Base-by-base conservation (phyloP, 495 filamentous ascomycete species). In the Symbiotaphrina buchneri region DNA sequence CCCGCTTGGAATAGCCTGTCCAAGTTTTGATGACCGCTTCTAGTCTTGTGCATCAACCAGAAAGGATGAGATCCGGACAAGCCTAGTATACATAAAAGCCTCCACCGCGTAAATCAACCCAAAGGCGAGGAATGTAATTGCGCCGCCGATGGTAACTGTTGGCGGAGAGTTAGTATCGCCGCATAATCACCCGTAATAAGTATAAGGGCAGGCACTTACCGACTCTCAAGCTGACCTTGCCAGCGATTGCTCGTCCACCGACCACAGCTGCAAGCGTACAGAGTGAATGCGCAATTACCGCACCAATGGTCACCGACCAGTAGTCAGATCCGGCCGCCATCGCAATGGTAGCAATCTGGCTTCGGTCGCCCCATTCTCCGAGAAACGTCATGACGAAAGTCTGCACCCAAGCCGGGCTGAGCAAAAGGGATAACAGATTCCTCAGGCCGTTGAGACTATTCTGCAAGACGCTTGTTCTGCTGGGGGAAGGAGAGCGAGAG, bases 361-460 rank as follows among this genome's bases (percentile, higher is more conserved):
- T 90, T 37, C 87, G 71, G 45, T 97, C 87, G 28, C 87, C 87
- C 87, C 90, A 95, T 50, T 97, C 87, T 6, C 87, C 87, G 18
- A 97, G 55, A 54, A 97, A 97, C 3, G 87, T 97, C 87, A 97
- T 97, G 38, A 83, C 69, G 48, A 97, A 97, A 4, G 90, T 97
- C 51, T 97, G 87, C 10, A 97, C 87, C 87, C 87, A 97, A 1
- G 84, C 87, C 2, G 87, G 87, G 46, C 78, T 90, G 11, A 97
- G 59, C 2, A 97, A 58, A 6, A 97, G 57, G 3, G 80, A 81
- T 28, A 82, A 63, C 3, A 97, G 70, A 41, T 97, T 97, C 48
- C 70, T 71, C 14, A 95, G 49, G 1, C 87, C 87, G 4, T 46
- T 47, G 14, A 68, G 21, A 14, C 58, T 37, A 18, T 55, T 53